These are phyloP conservation scores for Phlebiopsis flavidoalba DNA, from an alignment of 768 basidiomycete species.

Conservation along the genomic window DNA sequence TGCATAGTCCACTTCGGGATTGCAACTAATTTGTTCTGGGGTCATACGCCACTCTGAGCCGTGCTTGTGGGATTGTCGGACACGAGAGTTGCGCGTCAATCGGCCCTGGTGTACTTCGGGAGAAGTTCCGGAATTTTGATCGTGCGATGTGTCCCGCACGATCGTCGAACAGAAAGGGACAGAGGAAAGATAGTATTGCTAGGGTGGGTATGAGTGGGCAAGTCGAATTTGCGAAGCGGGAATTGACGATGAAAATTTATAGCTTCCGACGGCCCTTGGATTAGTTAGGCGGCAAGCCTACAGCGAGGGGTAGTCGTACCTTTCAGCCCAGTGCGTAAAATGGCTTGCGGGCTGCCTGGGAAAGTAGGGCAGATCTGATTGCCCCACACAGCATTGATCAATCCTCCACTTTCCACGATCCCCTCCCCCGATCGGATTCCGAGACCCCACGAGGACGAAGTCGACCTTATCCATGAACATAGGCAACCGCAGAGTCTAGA, in stretches of 20 bases:
- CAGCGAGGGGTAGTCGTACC: conserved; percentile 36
- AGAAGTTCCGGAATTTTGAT: conserved; percentile 11
- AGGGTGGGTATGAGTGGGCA: conserved; percentile 77
- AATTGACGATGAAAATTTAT: conserved; percentile 97
- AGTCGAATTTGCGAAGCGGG: conserved; percentile 88
- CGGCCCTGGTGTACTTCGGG: conserved; percentile 4
- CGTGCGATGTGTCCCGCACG: conserved; percentile 8
- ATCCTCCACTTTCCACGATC: conserved; percentile 92
- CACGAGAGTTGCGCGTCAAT: conserved; percentile 2
- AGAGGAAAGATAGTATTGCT: conserved; percentile 70
- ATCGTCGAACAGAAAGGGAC: conserved; percentile 25
- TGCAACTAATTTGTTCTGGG: conserved; percentile 74
- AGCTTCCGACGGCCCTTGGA: conserved; percentile 42
- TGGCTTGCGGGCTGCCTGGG: conserved; percentile 90
- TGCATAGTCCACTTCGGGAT: conserved; percentile 93
- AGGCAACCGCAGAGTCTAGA: conserved; percentile 93
- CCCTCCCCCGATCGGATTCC: too few species aligned
- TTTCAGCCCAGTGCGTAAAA: conserved; percentile 95
- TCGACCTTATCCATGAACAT: conserved; percentile 96
- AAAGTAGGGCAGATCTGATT: conserved; percentile 96
- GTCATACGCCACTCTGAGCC: conserved; percentile 51
- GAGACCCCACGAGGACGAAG: conserved; percentile 94
- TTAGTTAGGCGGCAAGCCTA: conserved; percentile 5
- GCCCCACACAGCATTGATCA: conserved; percentile 90
- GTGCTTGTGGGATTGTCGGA: neutral